These are phyloP conservation scores for Schoenoplectus tabernaemontani DNA, from an alignment of 202 grass and related monocot genomes.

Conservation along the genomic window DNA sequence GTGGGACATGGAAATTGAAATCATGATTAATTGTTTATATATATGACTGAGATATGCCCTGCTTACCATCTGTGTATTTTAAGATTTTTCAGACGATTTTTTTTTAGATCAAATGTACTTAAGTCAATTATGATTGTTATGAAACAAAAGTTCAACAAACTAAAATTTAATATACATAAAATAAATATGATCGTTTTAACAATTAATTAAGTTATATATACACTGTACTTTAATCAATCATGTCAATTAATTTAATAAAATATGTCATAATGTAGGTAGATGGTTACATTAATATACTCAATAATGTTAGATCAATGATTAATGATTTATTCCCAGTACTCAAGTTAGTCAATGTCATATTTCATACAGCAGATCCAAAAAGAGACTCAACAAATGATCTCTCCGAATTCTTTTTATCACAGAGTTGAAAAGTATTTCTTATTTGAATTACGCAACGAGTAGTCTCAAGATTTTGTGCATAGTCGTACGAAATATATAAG, in stretches of 20 bases:
- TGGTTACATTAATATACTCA: no score
- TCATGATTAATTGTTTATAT: background rate
- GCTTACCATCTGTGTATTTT: background rate
- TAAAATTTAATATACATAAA: no score
- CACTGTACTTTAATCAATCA: background rate
- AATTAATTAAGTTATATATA: no score
- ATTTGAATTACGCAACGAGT: no score
- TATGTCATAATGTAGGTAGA: no score
- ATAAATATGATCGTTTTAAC: no score
- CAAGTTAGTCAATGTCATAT: background rate
- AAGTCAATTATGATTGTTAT: background rate
- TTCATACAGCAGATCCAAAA: background rate
- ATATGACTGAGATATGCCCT: background rate
- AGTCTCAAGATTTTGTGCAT: no score
- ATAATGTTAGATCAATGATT: no score
- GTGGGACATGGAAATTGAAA: background rate
- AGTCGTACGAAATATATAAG: no score
- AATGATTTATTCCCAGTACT: no score
- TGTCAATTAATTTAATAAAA: background rate
- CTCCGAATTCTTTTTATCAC: background rate
- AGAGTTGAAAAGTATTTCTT: no score
- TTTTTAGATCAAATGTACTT: background rate
- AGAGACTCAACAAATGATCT: background rate
- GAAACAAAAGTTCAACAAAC: background rate
- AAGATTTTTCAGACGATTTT: background rate